Evolutionary conservation across 1,284 basidiomycete genomes (phyloP).

Genomic region (Ustilago tritici): DNA sequence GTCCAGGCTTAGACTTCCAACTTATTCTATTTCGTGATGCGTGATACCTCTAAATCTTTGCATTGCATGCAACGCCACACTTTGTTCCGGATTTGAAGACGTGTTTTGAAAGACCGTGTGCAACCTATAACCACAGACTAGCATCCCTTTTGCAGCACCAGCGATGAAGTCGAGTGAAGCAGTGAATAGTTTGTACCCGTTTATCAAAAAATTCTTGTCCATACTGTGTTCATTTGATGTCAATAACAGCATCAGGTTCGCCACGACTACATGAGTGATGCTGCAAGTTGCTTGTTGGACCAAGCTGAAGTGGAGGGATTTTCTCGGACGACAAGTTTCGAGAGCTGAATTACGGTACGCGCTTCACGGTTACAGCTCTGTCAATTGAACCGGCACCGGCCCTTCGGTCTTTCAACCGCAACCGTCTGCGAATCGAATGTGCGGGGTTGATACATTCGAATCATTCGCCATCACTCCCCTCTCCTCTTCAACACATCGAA

Average conservation of each 20-base stretch:
- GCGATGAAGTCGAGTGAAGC: neutral
- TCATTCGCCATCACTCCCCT: neutral
- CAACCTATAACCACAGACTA: constrained; percentile 2
- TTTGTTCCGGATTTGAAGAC: neutral
- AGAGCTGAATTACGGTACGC: neutral
- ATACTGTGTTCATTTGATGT: neutral
- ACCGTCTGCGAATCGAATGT: constrained; percentile 4
- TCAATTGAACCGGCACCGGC: constrained; percentile 15
- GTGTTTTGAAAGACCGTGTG: constrained; percentile 7
- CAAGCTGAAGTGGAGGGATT: constrained; percentile 1
- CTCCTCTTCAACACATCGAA: neutral
- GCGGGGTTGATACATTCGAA: constrained; percentile 16
- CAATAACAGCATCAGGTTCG: neutral
- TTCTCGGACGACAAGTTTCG: constrained; percentile 26
- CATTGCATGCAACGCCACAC: neutral
- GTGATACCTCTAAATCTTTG: constrained; percentile 10
- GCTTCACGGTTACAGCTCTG: neutral
- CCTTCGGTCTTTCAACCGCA: constrained; percentile 31
- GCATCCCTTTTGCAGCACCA: neutral
- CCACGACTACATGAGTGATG: neutral
- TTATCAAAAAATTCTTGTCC: neutral
- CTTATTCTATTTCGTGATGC: neutral
- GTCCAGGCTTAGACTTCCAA: constrained; percentile 53
- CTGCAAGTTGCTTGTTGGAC: neutral
- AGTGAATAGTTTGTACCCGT: too few relatives aligned